Conservation (phyloP, 116 monocot genomes). For the Phalaenopsis hybrid region DNA sequence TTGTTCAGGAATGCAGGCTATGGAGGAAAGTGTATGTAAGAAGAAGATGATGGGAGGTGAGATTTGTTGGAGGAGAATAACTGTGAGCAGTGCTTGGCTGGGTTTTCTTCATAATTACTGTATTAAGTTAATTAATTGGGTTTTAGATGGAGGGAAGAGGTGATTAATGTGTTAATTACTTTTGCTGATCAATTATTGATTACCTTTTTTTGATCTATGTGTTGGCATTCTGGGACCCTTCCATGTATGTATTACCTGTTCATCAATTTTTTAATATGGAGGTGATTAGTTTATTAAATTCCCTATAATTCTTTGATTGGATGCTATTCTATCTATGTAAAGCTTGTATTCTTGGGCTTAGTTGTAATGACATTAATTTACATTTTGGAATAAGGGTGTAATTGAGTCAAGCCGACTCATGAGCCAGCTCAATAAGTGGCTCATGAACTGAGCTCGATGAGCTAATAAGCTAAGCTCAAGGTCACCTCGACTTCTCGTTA, state of each 20-base stretch:
- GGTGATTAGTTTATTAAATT: neutral
- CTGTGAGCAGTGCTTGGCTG: neutral
- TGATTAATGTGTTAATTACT: slow-evolving; percentile 8
- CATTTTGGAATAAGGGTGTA: no score
- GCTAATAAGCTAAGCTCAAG: no score
- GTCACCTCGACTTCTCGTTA: no score
- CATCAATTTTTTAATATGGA: neutral
- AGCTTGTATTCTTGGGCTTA: neutral
- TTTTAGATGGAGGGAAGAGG: neutral
- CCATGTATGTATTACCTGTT: neutral
- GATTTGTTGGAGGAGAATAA: slow-evolving; percentile 4
- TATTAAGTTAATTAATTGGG: neutral
- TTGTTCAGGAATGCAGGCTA: slow-evolving; percentile 91
- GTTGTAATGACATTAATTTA: no score
- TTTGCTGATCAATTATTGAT: slow-evolving; percentile 3
- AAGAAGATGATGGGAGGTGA: neutral
- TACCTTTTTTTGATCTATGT: neutral
- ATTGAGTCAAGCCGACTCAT: no score
- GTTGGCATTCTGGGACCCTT: neutral
- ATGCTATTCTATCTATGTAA: neutral
- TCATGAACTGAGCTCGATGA: no score
- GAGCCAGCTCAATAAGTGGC: no score
- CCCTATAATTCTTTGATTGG: neutral
- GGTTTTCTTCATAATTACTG: neutral
- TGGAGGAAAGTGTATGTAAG: slow-evolving; percentile 78